Percentiles rank a stretch among this genome's conserved stretches.
Conservation (phyloP, 148 eudicot genomes). For the Spergularia marina region DNA sequence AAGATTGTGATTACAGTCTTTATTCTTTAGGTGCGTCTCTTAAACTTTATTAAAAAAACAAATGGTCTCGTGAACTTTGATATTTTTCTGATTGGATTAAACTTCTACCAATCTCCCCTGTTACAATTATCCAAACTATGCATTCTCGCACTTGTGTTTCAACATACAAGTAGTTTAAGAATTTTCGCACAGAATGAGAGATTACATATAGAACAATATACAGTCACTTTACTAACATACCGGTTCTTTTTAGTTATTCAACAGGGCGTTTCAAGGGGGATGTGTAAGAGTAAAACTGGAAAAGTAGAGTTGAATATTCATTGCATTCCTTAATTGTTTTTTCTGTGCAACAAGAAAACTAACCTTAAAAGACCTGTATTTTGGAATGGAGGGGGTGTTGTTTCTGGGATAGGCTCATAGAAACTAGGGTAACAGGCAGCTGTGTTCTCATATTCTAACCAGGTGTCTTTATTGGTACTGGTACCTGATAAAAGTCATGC, state of each 20-base stretch:
- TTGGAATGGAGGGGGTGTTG: not conserved
- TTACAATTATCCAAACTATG: not conserved
- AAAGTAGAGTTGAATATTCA: not conserved
- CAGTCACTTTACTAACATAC: not conserved
- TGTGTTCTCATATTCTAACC: not conserved
- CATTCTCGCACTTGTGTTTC: not conserved
- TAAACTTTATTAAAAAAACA: too few species aligned
- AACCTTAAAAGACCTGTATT: too few species aligned
- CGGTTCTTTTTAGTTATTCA: not conserved
- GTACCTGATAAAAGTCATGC: not conserved
- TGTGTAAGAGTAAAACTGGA: not conserved
- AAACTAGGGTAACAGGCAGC: not conserved
- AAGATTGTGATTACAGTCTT: not conserved
- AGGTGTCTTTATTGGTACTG: not conserved
- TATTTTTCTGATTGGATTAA: not conserved
- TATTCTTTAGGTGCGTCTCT: not conserved
- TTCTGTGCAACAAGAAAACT: not conserved
- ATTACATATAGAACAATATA: not conserved
- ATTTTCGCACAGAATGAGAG: not conserved
- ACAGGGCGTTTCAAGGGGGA: slow-evolving; percentile 1
- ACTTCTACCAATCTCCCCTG: slow-evolving; percentile 2
- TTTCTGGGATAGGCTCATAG: not conserved
- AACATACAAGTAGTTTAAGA: not conserved
- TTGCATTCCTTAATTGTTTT: not conserved
- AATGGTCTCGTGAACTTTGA: not conserved